Evolutionary conservation across 345 rosid genomes (phyloP), one percentile per base, ranked within the genome.

Genomic region (Carallia brachiata): DNA sequence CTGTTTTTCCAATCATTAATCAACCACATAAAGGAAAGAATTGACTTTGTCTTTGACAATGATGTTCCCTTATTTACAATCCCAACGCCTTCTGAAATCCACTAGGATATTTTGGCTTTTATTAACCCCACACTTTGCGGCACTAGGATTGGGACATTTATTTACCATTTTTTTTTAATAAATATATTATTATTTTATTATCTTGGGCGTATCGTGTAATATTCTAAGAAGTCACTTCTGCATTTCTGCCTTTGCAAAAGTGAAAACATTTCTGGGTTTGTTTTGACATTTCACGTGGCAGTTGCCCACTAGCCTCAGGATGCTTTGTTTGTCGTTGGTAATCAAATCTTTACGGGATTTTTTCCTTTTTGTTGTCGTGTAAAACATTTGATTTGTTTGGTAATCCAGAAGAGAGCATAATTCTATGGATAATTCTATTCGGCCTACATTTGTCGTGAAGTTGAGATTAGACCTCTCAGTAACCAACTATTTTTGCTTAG

Each of bases 401-500:
- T 12, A 44, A 44, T 12, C 50, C 50, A 3, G 17, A 44, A 13
- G 17, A 44, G 44, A 16, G 7, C 15, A 50, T 39, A 19, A 52
- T 75, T 70, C 82, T 63, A 52, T 70, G 7, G 7, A 50, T 39
- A 19, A 52, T 75, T 70, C 82, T 63, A 52, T 70, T 37, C 1
- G 52, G 23, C 19, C 23, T 39, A 6, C 67, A 16, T 40, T 40
- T n/a, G 68, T 50, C 3, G 19, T 28, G 10, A 19, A 31, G 7
- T 19, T 44, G 1, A 71, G 79, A 74, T 72, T 77, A 62, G 75
- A 81, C 77, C 32, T 17, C 58, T 62, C 23, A 23, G 23, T 23
- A 71, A 62, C 75, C 63, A 64, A 72, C 31, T 57, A 0, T 12
- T 39, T 36, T 19, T 9, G 4, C 2, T 52, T 17, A 74, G 60